Evolutionary conservation across 179 eudicot species (phyloP).

Genomic region (Silene noctiflora): DNA sequence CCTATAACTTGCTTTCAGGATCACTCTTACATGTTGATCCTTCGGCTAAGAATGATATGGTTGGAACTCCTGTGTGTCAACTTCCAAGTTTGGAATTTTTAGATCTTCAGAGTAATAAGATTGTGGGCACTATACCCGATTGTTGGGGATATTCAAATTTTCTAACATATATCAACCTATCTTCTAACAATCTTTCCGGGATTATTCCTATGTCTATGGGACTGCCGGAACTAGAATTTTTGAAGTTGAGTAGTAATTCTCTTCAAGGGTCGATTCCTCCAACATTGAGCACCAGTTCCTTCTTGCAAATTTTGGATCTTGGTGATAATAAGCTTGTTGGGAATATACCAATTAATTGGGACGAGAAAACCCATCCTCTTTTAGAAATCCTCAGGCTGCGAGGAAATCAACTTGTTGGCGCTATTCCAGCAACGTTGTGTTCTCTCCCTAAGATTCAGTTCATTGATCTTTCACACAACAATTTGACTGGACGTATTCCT

Average conservation of each 20-base stretch:
- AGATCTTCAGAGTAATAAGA: slow-evolving; percentile 26
- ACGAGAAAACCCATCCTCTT: no score
- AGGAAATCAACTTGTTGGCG: slow-evolving; percentile 22
- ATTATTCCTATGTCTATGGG: slow-evolving; percentile 22
- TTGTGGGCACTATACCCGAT: slow-evolving; percentile 32
- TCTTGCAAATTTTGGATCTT: slow-evolving; percentile 24
- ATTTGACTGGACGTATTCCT: slow-evolving; percentile 36
- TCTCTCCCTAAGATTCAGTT: slow-evolving; percentile 23
- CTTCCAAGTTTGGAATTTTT: not conserved
- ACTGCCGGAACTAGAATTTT: not conserved
- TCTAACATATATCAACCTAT: slow-evolving; percentile 8
- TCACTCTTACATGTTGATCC: slow-evolving; percentile 1
- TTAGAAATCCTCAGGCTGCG: not conserved
- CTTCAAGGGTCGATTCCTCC: slow-evolving; percentile 25
- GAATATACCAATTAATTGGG: slow-evolving; percentile 25
- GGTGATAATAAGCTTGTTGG: slow-evolving; percentile 34
- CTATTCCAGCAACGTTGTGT: slow-evolving; percentile 33
- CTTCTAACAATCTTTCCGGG: slow-evolving; percentile 29
- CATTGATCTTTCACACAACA: slow-evolving; percentile 33
- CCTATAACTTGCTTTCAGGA: slow-evolving; percentile 23
- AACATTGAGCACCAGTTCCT: not conserved
- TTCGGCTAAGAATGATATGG: not conserved
- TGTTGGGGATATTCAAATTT: slow-evolving; percentile 19
- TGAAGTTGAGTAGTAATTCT: slow-evolving; percentile 24
- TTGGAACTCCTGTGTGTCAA: slow-evolving; percentile 11